These are phyloP conservation scores for Ricinus communis DNA, from an alignment of 345 rosid species.

Conservation along the genomic window DNA sequence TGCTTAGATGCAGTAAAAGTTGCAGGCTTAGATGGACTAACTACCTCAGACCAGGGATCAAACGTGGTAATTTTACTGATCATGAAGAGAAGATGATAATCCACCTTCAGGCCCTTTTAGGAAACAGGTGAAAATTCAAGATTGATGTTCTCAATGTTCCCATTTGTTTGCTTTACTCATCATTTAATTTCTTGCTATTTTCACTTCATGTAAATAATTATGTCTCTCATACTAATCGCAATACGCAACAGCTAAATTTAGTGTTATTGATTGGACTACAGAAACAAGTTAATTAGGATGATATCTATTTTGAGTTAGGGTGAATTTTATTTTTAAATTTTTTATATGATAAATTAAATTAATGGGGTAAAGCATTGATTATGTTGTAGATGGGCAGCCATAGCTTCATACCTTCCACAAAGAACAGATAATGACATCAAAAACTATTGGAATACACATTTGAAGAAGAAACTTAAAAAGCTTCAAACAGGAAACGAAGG, in stretches of 20 bases:
- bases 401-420: slow-evolving; percentile 95
- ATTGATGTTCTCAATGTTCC: too few relatives aligned
- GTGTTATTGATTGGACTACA: too few relatives aligned
- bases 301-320: too few relatives aligned
- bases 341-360: too few relatives aligned
- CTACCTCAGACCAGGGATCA: slow-evolving; percentile 91
- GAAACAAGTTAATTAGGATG: too few relatives aligned
- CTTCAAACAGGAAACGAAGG: slow-evolving; percentile 41
- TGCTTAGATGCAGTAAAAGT: slow-evolving; percentile 97
- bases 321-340: too few relatives aligned
- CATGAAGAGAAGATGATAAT: slow-evolving; percentile 90
- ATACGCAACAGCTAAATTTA: too few relatives aligned
- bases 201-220: too few relatives aligned
- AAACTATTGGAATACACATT: slow-evolving; percentile 90
- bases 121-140: slow-evolving; percentile 80
- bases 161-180: neutral
- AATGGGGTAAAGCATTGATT: slow-evolving; percentile 4
- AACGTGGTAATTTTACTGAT: slow-evolving; percentile 83
- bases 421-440: slow-evolving; percentile 95
- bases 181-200: too few relatives aligned
- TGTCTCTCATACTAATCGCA: too few relatives aligned
- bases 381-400: slow-evolving; percentile 90
- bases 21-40: slow-evolving; percentile 99
- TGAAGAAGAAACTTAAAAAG: slow-evolving; percentile 77
- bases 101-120: slow-evolving; percentile 97